Evolutionary conservation across 768 basidiomycete species (phyloP).

Genomic region (Mycena crocata): DNA sequence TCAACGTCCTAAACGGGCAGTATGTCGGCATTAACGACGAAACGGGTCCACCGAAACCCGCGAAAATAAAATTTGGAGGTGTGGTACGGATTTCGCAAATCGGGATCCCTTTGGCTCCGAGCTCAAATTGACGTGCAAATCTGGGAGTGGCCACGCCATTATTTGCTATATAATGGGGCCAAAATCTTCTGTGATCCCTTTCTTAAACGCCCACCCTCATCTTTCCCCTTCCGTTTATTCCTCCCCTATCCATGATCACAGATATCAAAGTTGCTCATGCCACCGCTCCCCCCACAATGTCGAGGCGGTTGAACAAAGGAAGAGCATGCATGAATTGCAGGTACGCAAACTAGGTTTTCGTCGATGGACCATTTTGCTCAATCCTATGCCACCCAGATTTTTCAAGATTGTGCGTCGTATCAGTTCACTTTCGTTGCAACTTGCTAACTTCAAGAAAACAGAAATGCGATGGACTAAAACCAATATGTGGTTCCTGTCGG

Average conservation of each 20-base stretch:
- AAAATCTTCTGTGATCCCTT: too few relatives aligned
- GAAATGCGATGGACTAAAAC: conserved; percentile 77
- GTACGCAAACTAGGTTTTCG: conserved; percentile 37
- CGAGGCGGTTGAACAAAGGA: conserved; percentile 63
- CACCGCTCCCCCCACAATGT: conserved; percentile 37
- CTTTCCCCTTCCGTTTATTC: too few relatives aligned
- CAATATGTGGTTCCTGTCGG: conserved; percentile 72
- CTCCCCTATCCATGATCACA: conserved; percentile 48
- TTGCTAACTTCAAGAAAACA: conserved; percentile 44
- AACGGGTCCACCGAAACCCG: too few relatives aligned
- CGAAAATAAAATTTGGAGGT: too few relatives aligned
- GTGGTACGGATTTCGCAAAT: too few relatives aligned
- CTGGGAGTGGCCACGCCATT: too few relatives aligned
- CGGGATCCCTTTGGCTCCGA: too few relatives aligned
- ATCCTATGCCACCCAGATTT: conserved; percentile 46
- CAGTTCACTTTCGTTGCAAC: conserved; percentile 3
- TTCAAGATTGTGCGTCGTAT: conserved; percentile 59
- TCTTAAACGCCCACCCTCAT: too few relatives aligned
- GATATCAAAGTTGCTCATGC: conserved; percentile 36
- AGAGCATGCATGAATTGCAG: conserved; percentile 67
- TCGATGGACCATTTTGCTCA: neutral
- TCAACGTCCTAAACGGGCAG: too few relatives aligned
- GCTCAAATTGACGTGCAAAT: too few relatives aligned
- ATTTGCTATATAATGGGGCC: too few relatives aligned
- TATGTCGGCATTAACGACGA: too few relatives aligned